Conservation (phyloP, 768 basidiomycete genomes). For the Pleurotus tuoliensis region DNA sequence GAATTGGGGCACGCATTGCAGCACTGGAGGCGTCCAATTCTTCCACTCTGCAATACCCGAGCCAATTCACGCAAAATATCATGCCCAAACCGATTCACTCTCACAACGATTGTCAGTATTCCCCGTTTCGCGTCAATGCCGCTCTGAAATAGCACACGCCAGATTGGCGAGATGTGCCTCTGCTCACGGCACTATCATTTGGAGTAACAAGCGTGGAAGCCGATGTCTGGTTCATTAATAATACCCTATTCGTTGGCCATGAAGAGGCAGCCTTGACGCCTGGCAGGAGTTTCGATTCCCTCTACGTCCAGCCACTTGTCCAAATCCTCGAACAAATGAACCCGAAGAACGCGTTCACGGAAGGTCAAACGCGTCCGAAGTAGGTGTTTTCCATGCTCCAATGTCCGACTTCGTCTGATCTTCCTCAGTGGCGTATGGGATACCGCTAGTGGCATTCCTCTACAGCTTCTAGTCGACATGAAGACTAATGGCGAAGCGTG, state of each 20-base stretch:
- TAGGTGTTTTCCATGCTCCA: slow-evolving; percentile 16
- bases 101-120: slow-evolving; percentile 46
- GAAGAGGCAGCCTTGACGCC: slow-evolving; percentile 38
- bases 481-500: slow-evolving; percentile 48
- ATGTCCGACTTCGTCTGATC: neutral
- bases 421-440: slow-evolving; percentile 46
- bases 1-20: slow-evolving; percentile 16
- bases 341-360: slow-evolving; percentile 36
- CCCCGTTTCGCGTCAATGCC: neutral
- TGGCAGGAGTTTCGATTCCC: slow-evolving; percentile 40
- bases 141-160: neutral
- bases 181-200: slow-evolving; percentile 43
- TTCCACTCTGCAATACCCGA: slow-evolving; percentile 37
- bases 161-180: slow-evolving; percentile 51
- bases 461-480: slow-evolving; percentile 50
- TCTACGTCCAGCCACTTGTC: slow-evolving; percentile 45
- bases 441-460: slow-evolving; percentile 31
- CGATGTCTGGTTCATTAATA: slow-evolving; percentile 45
- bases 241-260: slow-evolving; percentile 42
- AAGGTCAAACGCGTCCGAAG: slow-evolving; percentile 37
- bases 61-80: slow-evolving; percentile 43
- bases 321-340: slow-evolving; percentile 37
- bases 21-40: slow-evolving; percentile 31
- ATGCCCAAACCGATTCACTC: slow-evolving; percentile 49
- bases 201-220: slow-evolving; percentile 52